phyloP scores from a whole-genome alignment of 2,329 filamentous ascomycete species.

The Talaromyces sp. region DNA sequence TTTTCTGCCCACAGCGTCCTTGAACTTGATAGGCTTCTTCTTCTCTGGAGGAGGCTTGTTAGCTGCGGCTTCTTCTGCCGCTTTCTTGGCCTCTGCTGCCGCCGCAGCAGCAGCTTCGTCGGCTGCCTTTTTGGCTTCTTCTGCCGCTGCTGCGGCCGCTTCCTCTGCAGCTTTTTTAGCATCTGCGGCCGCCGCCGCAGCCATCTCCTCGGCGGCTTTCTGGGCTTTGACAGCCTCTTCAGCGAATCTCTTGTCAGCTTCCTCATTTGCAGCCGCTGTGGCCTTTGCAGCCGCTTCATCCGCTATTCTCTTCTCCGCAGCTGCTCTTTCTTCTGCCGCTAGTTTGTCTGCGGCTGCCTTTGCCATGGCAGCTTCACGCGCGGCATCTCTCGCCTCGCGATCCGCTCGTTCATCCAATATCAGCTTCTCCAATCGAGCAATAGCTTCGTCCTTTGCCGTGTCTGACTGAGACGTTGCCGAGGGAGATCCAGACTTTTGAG shows the following conservation, averaged over 20 bases:
- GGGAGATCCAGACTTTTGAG: slow-evolving; percentile 17
- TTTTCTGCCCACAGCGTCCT: slow-evolving; percentile 84
- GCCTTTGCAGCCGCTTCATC: slow-evolving; percentile 32
- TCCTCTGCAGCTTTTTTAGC: slow-evolving; percentile 41
- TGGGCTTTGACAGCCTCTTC: slow-evolving; percentile 38
- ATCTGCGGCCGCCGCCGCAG: slow-evolving; percentile 31
- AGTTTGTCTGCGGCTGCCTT: slow-evolving; percentile 45
- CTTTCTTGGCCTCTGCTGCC: slow-evolving; percentile 34
- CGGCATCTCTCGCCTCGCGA: slow-evolving; percentile 35
- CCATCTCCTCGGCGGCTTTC: slow-evolving; percentile 37
- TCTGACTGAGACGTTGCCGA: slow-evolving; percentile 35
- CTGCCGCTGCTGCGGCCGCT: slow-evolving; percentile 38
- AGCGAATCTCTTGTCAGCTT: slow-evolving; percentile 33
- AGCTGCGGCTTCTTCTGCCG: slow-evolving; percentile 25
- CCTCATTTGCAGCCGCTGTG: slow-evolving; percentile 43
- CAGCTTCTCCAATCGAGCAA: slow-evolving; percentile 57
- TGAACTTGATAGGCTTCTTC: slow-evolving; percentile 77
- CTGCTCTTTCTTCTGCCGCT: slow-evolving; percentile 32
- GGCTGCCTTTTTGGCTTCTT: slow-evolving; percentile 40
- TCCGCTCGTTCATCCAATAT: slow-evolving; percentile 41
- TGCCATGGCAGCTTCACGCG: slow-evolving; percentile 40
- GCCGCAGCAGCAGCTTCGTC: slow-evolving; percentile 45
- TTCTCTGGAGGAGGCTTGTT: slow-evolving; percentile 46
- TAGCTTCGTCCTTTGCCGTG: slow-evolving; percentile 50
- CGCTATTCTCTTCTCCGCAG: slow-evolving; percentile 34